Percentiles rank a stretch among this genome's conserved stretches.
Conservation (phyloP, 805 yeast species). For the Candida nemodendra region DNA sequence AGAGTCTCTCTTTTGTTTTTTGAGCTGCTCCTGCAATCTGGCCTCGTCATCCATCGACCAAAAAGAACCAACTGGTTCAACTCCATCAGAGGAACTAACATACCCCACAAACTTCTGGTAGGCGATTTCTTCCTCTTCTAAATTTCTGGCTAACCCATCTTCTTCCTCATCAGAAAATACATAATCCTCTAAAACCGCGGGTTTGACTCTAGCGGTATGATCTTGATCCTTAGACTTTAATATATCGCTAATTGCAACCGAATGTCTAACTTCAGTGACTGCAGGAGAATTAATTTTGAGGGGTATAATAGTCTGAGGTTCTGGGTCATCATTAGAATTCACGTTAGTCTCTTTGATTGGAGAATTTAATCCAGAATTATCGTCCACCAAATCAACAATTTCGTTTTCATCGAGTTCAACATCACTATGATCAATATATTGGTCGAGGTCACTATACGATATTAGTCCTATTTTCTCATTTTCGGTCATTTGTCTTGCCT, state of each 20-base stretch:
- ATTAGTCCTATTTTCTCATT: constrained; percentile 51
- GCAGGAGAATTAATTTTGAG: neutral
- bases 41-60: constrained; percentile 43
- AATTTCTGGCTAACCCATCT: constrained; percentile 56
- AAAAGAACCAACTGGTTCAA: constrained; percentile 22
- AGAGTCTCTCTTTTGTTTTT: constrained; percentile 76
- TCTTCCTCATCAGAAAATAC: constrained; percentile 81
- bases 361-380: neutral
- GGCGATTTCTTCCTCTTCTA: constrained; percentile 70
- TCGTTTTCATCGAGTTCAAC: constrained; percentile 6
- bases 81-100: constrained; percentile 17
- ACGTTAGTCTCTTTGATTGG: neutral
- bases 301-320: no score
- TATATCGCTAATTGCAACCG: neutral
- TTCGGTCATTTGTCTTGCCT: constrained; percentile 23
- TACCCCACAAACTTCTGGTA: constrained; percentile 59
- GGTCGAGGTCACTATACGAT: constrained; percentile 49
- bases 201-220: neutral
- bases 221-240: neutral
- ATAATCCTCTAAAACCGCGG: constrained; percentile 41
- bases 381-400: neutral
- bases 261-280: neutral
- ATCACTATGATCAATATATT: constrained; percentile 18
- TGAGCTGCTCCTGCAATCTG: constrained; percentile 56
- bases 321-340: neutral